These are phyloP conservation scores for Aspergillus calidoustus DNA, from an alignment of 2,329 filamentous ascomycete species.

Conservation along the genomic window DNA sequence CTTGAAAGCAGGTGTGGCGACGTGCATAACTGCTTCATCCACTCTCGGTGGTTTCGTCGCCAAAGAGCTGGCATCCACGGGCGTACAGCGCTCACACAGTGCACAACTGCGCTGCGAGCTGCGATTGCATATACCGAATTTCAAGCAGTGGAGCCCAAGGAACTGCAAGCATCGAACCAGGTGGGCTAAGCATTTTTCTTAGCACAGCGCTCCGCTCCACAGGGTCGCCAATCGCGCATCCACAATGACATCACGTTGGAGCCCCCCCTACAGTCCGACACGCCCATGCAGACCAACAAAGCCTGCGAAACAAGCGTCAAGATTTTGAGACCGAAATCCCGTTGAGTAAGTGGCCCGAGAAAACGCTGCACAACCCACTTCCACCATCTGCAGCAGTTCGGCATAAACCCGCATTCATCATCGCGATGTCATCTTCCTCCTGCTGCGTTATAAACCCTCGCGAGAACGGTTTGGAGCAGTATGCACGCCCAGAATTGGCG, in stretches of 20 bases:
- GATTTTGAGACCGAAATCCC: slow-evolving; percentile 8
- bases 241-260: slow-evolving; percentile 16
- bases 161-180: slow-evolving; percentile 38
- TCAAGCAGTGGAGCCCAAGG: slow-evolving; percentile 26
- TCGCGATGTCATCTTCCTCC: slow-evolving; percentile 2
- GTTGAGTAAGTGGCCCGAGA: slow-evolving; percentile 4
- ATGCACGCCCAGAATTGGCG: neutral
- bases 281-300: slow-evolving; percentile 3
- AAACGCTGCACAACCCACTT: neutral
- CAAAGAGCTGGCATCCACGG: neutral
- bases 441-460: slow-evolving; percentile 2
- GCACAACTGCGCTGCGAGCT: neutral
- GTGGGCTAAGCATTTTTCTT: slow-evolving; percentile 37
- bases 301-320: slow-evolving; percentile 5
- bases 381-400: neutral
- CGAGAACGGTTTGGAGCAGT: neutral
- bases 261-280: neutral
- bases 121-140: slow-evolving; percentile 24
- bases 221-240: slow-evolving; percentile 10
- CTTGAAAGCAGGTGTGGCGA: slow-evolving; percentile 23
- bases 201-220: slow-evolving; percentile 25
- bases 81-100: slow-evolving; percentile 21
- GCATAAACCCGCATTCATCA: slow-evolving; percentile 7
- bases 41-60: slow-evolving; percentile 8
- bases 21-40: slow-evolving; percentile 1